Percentiles rank a stretch among this genome's conserved stretches.
Evolutionary conservation across 306 rosid species (phyloP).

Genomic region (Trichosanthes cucumerina): DNA sequence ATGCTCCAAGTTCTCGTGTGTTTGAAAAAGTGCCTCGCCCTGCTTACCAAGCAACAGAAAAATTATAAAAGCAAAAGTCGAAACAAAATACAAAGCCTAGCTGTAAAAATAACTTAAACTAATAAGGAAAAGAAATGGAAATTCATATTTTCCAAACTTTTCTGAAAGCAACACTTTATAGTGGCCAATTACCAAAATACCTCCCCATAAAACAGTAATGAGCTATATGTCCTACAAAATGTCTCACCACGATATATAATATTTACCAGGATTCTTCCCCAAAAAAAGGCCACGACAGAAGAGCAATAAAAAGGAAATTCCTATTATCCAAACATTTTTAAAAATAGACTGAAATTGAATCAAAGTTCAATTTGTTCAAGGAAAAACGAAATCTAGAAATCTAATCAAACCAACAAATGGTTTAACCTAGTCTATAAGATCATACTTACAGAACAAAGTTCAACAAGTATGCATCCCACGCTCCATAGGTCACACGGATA

Average conservation of each 20-base stretch:
- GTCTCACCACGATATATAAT: too few species aligned
- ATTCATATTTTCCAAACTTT: neutral
- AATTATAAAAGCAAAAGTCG: neutral
- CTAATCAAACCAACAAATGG: neutral
- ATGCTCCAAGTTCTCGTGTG: constrained; percentile 77
- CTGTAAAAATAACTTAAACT: neutral
- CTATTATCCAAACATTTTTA: neutral
- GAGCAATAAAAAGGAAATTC: neutral
- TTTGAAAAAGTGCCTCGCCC: constrained; percentile 82
- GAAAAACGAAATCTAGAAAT: neutral
- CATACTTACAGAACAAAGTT: constrained; percentile 76
- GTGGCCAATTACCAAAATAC: neutral
- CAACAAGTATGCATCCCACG: constrained; percentile 78
- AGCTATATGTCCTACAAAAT: neutral
- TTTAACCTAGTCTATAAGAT: neutral
- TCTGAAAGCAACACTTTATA: neutral
- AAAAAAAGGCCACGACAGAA: neutral
- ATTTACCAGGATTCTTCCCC: neutral
- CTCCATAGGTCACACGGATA: constrained; percentile 88
- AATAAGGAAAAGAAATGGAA: neutral
- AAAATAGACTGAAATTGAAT: too few species aligned
- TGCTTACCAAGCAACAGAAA: constrained; percentile 18
- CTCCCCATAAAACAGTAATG: neutral
- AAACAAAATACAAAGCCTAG: neutral
- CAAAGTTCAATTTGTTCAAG: neutral